phyloP scores from a whole-genome alignment of 2,329 filamentous ascomycete species.

The Orbilia ellipsospora region DNA sequence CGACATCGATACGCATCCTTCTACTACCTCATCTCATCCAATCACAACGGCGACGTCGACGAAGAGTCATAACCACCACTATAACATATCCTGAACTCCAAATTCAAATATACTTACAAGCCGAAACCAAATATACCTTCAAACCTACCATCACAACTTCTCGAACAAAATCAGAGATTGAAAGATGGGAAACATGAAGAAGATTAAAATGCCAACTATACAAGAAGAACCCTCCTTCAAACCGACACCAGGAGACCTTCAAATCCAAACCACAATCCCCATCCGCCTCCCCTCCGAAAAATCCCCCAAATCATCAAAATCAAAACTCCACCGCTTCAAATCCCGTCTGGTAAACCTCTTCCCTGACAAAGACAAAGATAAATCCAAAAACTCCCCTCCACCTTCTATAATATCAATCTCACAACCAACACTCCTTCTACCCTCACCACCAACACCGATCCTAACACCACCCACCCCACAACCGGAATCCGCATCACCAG shows the following conservation, averaged over 20 bases:
- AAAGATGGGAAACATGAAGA: conserved; percentile 1
- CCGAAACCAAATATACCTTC: too few relatives aligned
- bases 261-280: not conserved
- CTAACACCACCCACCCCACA: not conserved
- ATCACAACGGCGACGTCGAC: not conserved
- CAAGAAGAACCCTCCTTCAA: not conserved
- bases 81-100: too few relatives aligned
- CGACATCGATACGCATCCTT: not conserved
- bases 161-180: not conserved
- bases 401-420: not conserved
- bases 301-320: conserved; percentile 1
- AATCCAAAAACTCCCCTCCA: not conserved
- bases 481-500: not conserved
- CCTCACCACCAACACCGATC: not conserved
- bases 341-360: conserved; percentile 7
- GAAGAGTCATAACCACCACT: not conserved
- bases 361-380: not conserved
- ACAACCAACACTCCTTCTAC: not conserved
- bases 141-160: too few relatives aligned
- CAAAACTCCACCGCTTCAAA: conserved; percentile 29
- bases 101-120: too few relatives aligned
- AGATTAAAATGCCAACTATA: not conserved
- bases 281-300: not conserved
- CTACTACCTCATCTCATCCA: not conserved
- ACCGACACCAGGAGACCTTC: not conserved